Evolutionary conservation across 306 rosid species (phyloP).

Genomic region (Lathyrus oleraceus): DNA sequence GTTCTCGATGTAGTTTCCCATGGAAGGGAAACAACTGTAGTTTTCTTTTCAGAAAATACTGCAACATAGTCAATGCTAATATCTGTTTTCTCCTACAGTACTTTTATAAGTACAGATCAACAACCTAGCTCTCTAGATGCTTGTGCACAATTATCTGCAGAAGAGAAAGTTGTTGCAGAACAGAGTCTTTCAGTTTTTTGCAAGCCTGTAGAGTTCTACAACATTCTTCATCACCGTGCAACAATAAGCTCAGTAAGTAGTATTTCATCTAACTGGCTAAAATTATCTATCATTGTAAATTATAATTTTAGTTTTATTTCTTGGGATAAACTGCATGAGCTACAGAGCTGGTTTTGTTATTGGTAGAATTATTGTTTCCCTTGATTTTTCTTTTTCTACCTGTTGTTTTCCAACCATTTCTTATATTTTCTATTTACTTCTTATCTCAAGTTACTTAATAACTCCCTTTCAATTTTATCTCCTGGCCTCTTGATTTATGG

Average conservation of each 20-base stretch:
- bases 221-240: constrained; percentile 60
- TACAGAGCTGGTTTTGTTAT: constrained; percentile 14
- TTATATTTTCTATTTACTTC: constrained; percentile 13
- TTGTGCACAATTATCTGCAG: constrained; percentile 55
- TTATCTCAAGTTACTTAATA: constrained; percentile 10
- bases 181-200: constrained; percentile 70
- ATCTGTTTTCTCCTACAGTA: constrained; percentile 42
- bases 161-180: constrained; percentile 69
- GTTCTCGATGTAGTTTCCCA: constrained; percentile 14
- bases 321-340: constrained; percentile 13
- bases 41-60: constrained; percentile 13
- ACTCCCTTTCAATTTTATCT: neutral
- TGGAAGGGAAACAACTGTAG: constrained; percentile 9
- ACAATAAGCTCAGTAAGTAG: constrained; percentile 36
- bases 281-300: constrained; percentile 11
- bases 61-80: constrained; percentile 16
- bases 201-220: constrained; percentile 83
- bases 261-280: constrained; percentile 34
- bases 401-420: constrained; percentile 28
- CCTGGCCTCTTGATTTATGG: constrained; percentile 11
- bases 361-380: constrained; percentile 8
- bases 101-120: neutral
- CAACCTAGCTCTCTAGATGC: constrained; percentile 46
- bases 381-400: neutral
- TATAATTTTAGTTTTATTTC: constrained; percentile 9